phyloP scores from a whole-genome alignment of 305 asterid species.

The Fraxinus baroniana region DNA sequence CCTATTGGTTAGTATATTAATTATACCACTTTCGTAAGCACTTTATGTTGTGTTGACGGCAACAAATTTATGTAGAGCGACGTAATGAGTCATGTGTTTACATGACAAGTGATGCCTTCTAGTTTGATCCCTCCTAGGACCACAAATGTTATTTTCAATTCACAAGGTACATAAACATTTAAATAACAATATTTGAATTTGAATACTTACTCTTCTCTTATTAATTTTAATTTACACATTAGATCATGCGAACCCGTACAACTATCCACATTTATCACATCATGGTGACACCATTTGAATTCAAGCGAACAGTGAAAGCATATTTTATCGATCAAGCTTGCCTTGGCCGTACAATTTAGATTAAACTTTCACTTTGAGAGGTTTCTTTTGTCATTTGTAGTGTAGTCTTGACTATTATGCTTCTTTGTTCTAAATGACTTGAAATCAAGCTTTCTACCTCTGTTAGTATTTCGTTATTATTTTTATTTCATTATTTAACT shows the following conservation, averaged over 20 bases:
- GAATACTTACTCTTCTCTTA: neutral
- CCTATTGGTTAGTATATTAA: too few species aligned
- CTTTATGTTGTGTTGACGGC: neutral
- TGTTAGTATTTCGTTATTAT: neutral
- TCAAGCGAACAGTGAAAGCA: neutral
- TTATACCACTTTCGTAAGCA: too few species aligned
- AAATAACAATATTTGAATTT: too few species aligned
- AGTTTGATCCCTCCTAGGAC: too few species aligned
- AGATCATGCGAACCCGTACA: neutral
- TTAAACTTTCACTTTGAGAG: neutral
- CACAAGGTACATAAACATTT: too few species aligned
- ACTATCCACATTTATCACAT: neutral
- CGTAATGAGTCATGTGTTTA: neutral
- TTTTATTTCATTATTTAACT: neutral
- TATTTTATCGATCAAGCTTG: neutral
- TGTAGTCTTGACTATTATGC: neutral
- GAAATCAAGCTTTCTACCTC: neutral
- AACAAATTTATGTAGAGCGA: neutral
- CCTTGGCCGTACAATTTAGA: constrained; percentile 22
- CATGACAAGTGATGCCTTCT: neutral
- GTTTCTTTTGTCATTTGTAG: neutral
- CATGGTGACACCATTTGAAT: neutral
- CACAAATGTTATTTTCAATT: too few species aligned
- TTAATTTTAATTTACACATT: too few species aligned
- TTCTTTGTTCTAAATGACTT: neutral